Evolutionary conservation across 805 yeast genomes (phyloP), one percentile per base, ranked within the genome.

Genomic region (Schwanniomyces sp.): DNA sequence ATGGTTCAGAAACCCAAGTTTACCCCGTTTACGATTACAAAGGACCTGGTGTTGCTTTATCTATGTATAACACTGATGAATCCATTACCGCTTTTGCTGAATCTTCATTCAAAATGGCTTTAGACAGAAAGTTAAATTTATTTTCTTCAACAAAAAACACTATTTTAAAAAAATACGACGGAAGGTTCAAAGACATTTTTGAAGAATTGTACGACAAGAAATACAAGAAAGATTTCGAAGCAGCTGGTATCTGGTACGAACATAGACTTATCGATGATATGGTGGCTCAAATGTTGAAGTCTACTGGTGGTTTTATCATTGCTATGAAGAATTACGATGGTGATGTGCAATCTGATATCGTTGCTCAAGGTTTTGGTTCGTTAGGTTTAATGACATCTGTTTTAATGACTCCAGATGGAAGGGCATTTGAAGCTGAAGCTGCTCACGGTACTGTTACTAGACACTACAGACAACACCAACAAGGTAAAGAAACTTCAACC

Each of bases 391-490:
- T 92, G 98, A 91, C 98, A 28, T 92, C 98, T 2, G 96, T 90
- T n/a, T 80, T 92, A 58, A 82, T 91, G 63, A 84, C 97, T n/a
- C 95, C 97, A 43, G 97, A 92, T 69, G 97, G 97, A 24, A 88
- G 88, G 75, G 85, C 96, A 11, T 91, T 89, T 67, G 97, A 92
- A 76, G 76, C 91, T 46, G 98, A 92, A 77, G 98, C 98, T 50
- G 98, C 98, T n/a, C 98, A 92, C 68, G 98, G 98, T 48, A 92
- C 98, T 11, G 98, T 92, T 58, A 92, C 97, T 41, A 88, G 98
- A 75, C 98, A 92, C 70, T 92, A 80, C 76, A 87, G 97, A 76
- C 94, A 86, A 72, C 90, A 89, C 72, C 97, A 92, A 75, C 88
- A 87, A 72, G 98, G 98, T 56, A 88, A 91, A 69, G 97, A 91